A percentile compares a stretch with the other conserved stretches of the same genome.
Conservation (phyloP, 441 rosid genomes). For the Adansonia rubrostipa region DNA sequence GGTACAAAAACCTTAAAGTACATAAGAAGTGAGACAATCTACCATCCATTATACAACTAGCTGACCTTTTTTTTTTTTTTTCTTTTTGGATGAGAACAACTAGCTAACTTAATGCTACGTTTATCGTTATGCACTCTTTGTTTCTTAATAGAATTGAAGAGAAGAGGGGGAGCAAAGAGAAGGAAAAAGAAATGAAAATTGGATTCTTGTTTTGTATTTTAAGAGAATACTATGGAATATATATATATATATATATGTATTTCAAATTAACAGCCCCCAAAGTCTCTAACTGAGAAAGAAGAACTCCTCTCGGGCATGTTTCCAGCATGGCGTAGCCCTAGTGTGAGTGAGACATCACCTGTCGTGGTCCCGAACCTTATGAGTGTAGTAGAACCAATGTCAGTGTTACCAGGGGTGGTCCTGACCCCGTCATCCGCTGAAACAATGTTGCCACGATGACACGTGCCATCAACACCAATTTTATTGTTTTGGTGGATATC, state of each 20-base stretch:
- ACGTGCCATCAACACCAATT: slow-evolving; percentile 37
- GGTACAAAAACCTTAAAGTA: slow-evolving; percentile 36
- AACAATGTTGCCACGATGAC: slow-evolving; percentile 41
- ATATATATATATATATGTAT: neutral
- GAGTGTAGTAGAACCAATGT: slow-evolving; percentile 43
- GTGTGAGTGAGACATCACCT: slow-evolving; percentile 96
- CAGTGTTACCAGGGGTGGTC: slow-evolving; percentile 44
- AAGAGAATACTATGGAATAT: slow-evolving; percentile 20
- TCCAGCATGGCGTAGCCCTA: slow-evolving; percentile 90
- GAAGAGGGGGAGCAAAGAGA: neutral
- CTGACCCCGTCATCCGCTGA: slow-evolving; percentile 45
- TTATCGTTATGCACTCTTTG: slow-evolving; percentile 37
- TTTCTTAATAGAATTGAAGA: slow-evolving; percentile 25
- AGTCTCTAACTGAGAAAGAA: slow-evolving; percentile 78
- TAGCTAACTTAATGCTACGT: slow-evolving; percentile 33
- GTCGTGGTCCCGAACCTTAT: slow-evolving; percentile 74
- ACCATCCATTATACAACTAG: slow-evolving; percentile 41
- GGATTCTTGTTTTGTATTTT: slow-evolving; percentile 18
- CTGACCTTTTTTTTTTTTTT: no score
- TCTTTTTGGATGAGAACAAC: neutral
- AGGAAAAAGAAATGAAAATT: neutral
- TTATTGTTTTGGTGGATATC: neutral
- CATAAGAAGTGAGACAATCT: slow-evolving; percentile 25
- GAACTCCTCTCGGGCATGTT: slow-evolving; percentile 69
- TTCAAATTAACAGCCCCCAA: slow-evolving; percentile 61